phyloP scores from a whole-genome alignment of 73 alveolate genomes.

The Paramecium caudatum region DNA sequence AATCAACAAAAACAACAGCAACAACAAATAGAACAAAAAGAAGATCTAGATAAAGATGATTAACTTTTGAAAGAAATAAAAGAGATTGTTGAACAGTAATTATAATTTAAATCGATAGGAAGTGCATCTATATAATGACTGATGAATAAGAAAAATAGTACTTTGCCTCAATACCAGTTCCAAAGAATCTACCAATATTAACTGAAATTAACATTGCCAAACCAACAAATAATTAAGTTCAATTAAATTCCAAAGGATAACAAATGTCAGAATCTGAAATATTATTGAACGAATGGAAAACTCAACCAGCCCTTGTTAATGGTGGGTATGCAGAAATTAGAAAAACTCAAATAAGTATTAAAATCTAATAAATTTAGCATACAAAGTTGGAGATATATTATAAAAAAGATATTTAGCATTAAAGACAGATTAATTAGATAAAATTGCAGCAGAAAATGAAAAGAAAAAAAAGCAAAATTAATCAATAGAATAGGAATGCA shows the following conservation, averaged over 20 bases:
- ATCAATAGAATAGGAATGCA: too few species aligned
- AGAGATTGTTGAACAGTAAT: neutral
- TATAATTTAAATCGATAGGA: neutral
- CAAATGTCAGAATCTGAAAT: too few species aligned
- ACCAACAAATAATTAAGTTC: too few species aligned
- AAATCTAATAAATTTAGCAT: neutral
- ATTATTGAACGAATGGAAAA: too few species aligned
- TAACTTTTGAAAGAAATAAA: neutral
- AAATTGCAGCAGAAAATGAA: too few species aligned
- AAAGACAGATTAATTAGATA: neutral
- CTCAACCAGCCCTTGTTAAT: too few species aligned
- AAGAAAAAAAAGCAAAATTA: too few species aligned
- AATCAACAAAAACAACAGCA: too few species aligned
- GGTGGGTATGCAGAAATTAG: conserved; percentile 24
- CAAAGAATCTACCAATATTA: neutral
- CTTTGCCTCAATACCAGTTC: neutral
- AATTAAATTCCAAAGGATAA: too few species aligned
- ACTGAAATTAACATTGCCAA: neutral
- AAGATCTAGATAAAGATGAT: neutral
- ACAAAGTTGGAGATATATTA: neutral
- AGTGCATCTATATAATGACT: neutral
- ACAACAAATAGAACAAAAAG: too few species aligned
- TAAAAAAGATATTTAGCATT: too few species aligned
- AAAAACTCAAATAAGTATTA: neutral
- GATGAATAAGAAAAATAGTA: neutral